Base-by-base conservation (phyloP, 768 basidiomycete species). In the Mycena vulgaris region DNA sequence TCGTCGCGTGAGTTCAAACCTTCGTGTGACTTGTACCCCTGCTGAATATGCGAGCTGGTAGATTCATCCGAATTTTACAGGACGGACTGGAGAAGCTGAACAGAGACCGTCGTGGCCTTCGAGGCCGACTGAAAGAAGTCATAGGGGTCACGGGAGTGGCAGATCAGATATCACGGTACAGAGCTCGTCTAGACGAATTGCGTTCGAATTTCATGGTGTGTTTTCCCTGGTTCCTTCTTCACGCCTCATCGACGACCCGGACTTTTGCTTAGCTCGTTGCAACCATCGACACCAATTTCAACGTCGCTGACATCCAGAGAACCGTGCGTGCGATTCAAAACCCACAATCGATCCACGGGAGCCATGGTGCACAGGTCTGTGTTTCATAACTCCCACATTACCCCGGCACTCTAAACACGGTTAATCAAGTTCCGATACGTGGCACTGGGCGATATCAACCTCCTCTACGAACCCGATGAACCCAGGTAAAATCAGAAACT, bases 391-490 rank as follows among this genome's bases (percentile, higher is more conserved):
- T 19, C 23, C 23, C 28, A 2, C 31, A 27, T 21, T 39, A 19
- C 2, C 14, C 25, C 25, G 13, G 3, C 27, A 14, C 37, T 4
- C 33, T 3, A 14, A 21, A 3, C 17, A 13, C 13, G 28, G 6
- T 25, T 31, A n/a, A n/a, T 23, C 5, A 28, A 68, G 59, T 68
- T 68, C 31, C 52, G 67, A 2, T 23, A 30, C 14, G 35, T 68
- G 8, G 52, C 67, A 23, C 19, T 68, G 52, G 67, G 67, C 2
- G 60, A 68, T 9, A 68, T 68, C 17, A 68, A 68, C 40, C 67
- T 68, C 27, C 39, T 68, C 1, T 49, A 68, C 19, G 67, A 68
- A 27, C n/a, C n/a, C n/a, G n/a, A n/a, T n/a, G n/a, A n/a, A n/a
- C n/a, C n/a, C n/a, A n/a, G n/a, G n/a, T n/a, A n/a, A n/a, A n/a